phyloP scores from a whole-genome alignment of 2,329 filamentous ascomycete genomes.

The Nigrospora sphaerica region DNA sequence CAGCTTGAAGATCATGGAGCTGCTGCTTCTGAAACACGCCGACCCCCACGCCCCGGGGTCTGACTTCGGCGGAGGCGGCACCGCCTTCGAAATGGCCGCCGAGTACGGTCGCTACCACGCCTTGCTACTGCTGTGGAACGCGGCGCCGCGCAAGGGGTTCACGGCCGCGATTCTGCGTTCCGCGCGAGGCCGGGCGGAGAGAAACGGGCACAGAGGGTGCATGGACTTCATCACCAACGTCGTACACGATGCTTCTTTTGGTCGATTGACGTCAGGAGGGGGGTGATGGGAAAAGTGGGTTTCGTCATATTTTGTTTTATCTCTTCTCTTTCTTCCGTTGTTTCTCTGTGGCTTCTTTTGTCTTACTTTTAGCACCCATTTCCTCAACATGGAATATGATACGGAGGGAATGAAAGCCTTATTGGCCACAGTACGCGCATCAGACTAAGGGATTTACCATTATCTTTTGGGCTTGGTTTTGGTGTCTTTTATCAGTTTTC shows the following conservation, averaged over 20 bases:
- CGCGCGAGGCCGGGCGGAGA: not conserved
- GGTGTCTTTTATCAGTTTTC: no score
- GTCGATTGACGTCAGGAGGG: not conserved
- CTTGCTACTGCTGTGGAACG: not conserved
- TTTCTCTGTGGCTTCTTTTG: no score
- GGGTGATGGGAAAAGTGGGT: slow-evolving; percentile 17
- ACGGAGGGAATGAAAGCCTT: no score
- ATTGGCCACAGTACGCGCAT: no score
- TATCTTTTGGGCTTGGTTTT: no score
- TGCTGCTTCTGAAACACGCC: slow-evolving; percentile 6
- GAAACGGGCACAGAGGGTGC: not conserved
- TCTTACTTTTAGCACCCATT: no score
- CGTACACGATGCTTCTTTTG: not conserved
- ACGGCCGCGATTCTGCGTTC: not conserved
- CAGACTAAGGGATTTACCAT: no score
- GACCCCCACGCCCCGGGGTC: not conserved
- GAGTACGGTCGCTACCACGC: not conserved
- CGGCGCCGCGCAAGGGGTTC: not conserved
- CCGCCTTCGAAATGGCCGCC: not conserved
- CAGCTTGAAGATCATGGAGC: slow-evolving; percentile 5
- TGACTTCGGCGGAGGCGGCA: not conserved
- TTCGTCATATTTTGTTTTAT: no score
- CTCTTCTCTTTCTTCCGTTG: no score
- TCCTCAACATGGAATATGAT: no score
- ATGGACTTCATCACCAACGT: not conserved